Percentiles rank a stretch among this genome's conserved stretches.
Evolutionary conservation across 495 filamentous ascomycete species (phyloP).

Genomic region (Talaromyces nanjingensis): DNA sequence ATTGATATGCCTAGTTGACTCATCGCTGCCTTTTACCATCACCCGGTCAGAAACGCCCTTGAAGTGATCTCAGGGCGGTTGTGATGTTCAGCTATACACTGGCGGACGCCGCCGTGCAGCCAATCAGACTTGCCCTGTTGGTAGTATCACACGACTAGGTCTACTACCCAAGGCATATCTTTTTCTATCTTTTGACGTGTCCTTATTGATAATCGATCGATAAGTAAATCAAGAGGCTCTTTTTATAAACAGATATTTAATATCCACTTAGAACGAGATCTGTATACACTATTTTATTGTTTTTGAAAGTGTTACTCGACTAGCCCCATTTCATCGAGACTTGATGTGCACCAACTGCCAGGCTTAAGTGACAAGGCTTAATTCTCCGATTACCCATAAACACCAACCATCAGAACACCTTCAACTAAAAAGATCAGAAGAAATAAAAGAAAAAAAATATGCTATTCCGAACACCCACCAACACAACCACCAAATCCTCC

Average conservation of each 20-base stretch:
- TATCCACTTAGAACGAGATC: too few species aligned
- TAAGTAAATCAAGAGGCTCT: neutral
- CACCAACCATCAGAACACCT: neutral
- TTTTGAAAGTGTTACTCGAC: neutral
- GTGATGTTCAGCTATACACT: neutral
- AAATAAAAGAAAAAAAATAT: neutral
- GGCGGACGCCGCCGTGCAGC: neutral
- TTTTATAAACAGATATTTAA: neutral
- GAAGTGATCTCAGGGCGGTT: neutral
- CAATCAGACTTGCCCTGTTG: neutral
- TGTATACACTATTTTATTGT: too few species aligned
- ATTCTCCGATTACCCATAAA: neutral
- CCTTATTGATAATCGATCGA: neutral
- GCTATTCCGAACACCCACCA: neutral
- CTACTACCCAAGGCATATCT: neutral
- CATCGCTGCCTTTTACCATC: neutral
- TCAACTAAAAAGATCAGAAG: neutral
- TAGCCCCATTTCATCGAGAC: neutral
- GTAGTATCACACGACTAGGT: neutral
- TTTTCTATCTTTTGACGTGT: neutral
- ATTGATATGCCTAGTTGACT: neutral
- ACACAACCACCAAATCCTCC: neutral
- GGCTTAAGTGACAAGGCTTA: neutral
- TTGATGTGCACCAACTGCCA: neutral
- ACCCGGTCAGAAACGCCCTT: neutral